phyloP scores from a whole-genome alignment of 169 alveolate species.

The Sarcocystis neurona region DNA sequence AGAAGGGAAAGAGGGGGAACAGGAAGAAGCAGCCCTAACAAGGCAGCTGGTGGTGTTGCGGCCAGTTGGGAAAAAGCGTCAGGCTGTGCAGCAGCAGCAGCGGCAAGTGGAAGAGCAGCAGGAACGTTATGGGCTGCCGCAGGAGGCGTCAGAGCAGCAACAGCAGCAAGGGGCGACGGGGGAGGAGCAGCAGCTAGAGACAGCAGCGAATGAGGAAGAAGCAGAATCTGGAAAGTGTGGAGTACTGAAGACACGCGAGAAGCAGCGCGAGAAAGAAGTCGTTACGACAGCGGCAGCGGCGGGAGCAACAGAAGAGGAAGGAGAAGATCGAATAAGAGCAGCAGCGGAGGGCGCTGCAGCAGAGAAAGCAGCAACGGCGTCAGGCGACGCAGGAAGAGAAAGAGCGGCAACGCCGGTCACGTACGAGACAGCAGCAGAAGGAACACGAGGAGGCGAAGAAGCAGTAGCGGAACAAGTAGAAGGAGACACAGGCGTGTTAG shows the following conservation, averaged over 20 bases:
- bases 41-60: no score
- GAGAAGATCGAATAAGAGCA: neutral
- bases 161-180: no score
- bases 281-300: neutral
- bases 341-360: neutral
- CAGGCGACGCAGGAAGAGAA: neutral
- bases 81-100: no score
- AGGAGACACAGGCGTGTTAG: neutral
- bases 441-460: neutral
- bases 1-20: no score
- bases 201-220: neutral
- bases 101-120: no score
- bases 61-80: no score
- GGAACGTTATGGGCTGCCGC: no score
- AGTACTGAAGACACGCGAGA: neutral
- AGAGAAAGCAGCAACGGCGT: neutral
- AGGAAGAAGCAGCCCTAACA: no score
- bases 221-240: no score
- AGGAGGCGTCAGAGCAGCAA: no score
- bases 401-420: neutral
- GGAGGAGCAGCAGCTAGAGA: neutral
- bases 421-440: neutral
- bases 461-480: neutral
- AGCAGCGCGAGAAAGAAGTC: neutral
- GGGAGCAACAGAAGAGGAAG: neutral